Percentiles rank a stretch among this genome's conserved stretches.
Evolutionary conservation across 441 rosid genomes (phyloP).

Genomic region (Populus hybrid): DNA sequence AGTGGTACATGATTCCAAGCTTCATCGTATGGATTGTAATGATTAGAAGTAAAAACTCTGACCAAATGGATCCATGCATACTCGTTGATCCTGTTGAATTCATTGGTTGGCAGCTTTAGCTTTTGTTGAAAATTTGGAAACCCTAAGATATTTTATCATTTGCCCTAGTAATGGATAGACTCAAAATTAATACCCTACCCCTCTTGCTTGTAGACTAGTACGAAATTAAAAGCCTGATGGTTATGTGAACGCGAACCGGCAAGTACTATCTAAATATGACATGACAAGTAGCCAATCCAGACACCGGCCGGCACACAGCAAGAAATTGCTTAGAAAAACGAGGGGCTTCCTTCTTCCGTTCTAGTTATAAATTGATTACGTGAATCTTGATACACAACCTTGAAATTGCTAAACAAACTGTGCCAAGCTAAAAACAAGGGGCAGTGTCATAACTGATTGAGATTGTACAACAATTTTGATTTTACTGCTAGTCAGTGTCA

Average conservation of each 20-base stretch:
- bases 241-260: background rate
- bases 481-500: background rate
- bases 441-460: background rate
- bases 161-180: background rate
- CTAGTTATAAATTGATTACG: background rate
- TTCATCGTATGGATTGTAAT: too few species aligned
- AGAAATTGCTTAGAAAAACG: background rate
- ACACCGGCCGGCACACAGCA: background rate
- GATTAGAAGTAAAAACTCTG: too few species aligned
- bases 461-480: background rate
- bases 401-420: background rate
- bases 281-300: background rate
- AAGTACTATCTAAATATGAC: background rate
- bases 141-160: too few species aligned
- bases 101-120: too few species aligned
- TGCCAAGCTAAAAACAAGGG: background rate
- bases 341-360: background rate
- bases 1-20: background rate
- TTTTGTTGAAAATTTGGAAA: too few species aligned
- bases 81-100: too few species aligned
- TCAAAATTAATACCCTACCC: background rate
- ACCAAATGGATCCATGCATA: too few species aligned
- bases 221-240: background rate
- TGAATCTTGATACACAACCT: background rate
- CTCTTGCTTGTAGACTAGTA: background rate